Base-by-base conservation (phyloP, 208 protist species). In the Leishmania mexicana region DNA sequence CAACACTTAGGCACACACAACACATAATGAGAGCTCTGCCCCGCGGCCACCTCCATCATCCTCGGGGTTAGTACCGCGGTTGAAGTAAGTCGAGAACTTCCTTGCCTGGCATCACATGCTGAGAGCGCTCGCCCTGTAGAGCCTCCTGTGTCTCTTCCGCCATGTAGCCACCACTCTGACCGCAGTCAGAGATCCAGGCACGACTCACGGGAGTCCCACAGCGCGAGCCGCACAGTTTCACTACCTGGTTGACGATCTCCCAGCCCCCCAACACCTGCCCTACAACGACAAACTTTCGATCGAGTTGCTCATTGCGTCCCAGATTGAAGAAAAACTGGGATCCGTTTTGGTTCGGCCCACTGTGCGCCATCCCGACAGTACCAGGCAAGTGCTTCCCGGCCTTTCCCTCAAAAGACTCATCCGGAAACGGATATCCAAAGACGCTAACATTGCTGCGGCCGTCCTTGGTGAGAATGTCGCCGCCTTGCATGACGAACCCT, bases 401-500 rank as follows among this genome's bases (percentile, higher is more conserved):
- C 75, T 99, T 98, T 28, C 98, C 90, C 0, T 93, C 78, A 85
- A 99, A 99, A 79, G 95, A 97, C 83, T 99, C 98, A 84, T 99
- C 97, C 1, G 93, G 88, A 77, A 99, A 99, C 15, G 85, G 90
- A 76, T 93, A 92, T n/a, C 98, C 98, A 85, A 98, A 99, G 58
- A 98, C 97, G 71, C 94, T 98, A 49, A 97, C 90, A 78, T 98
- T 98, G 75, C 98, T 97, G 76, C 91, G 94, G 67, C 98, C 98
- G 84, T 99, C 94, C 70, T 91, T 93, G 11, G 86, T 91, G 65
- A 97, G 91, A 68, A 99, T 98, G 83, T 99, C 98, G 35, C 98
- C 98, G 21, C 97, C 97, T 81, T 99, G 98, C 53, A 98, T 87
- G 47, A 99, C 96, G 89, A 99, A 99, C 13, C 90, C 90, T 2